Conservation (phyloP, 345 rosid species). For the Clausena lansium region DNA sequence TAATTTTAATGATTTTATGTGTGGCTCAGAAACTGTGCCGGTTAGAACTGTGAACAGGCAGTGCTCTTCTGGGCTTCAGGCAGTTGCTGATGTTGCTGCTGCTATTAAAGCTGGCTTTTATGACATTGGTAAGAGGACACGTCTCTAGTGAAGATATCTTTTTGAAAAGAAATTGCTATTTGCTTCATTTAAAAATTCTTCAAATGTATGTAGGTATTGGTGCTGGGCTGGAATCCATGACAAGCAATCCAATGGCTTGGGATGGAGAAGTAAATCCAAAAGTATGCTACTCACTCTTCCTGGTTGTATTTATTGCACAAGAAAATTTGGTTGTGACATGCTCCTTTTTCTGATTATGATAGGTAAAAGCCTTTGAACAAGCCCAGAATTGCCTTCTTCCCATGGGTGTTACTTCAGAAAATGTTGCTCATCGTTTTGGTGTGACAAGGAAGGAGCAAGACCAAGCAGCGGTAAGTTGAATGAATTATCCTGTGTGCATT, state of each 20-base stretch:
- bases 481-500: constrained; percentile 5
- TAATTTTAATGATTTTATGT: neutral
- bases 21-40: constrained; percentile 71
- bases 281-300: constrained; percentile 32
- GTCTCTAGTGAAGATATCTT: neutral
- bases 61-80: constrained; percentile 97
- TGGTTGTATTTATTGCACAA: neutral
- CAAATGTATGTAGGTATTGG: constrained; percentile 64
- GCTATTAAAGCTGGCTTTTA: constrained; percentile 95
- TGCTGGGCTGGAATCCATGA: constrained; percentile 98
- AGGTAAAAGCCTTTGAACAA: constrained; percentile 71
- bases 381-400: constrained; percentile 92
- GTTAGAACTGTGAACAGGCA: constrained; percentile 89
- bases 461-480: constrained; percentile 83
- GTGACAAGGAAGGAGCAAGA: constrained; percentile 94
- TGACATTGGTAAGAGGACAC: constrained; percentile 61
- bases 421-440: constrained; percentile 82
- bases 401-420: constrained; percentile 96
- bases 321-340: neutral
- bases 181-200: neutral
- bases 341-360: constrained; percentile 19
- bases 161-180: neutral
- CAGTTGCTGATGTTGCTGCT: constrained; percentile 98
- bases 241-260: constrained; percentile 77
- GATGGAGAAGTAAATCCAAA: constrained; percentile 83